phyloP scores from a whole-genome alignment of 208 protist genomes.

The Trypanosoma caninum region DNA sequence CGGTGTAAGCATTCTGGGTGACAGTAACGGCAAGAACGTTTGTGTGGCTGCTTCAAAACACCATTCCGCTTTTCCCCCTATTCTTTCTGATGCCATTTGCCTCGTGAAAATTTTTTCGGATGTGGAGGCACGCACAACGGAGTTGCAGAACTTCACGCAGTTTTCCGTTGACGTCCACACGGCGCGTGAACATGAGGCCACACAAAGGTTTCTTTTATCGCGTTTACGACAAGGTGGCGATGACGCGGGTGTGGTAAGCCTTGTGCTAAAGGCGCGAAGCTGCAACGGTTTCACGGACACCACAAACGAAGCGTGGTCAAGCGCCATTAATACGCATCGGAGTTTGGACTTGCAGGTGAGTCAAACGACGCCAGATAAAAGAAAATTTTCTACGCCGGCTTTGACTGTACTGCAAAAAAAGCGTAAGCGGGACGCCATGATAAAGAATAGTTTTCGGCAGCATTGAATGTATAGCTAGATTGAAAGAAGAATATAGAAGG shows the following conservation, averaged over 20 bases:
- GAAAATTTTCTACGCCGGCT: neutral
- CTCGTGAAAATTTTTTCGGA: constrained; percentile 20
- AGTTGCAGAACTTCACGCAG: neutral
- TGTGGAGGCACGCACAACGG: constrained; percentile 20
- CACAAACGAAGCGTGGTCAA: no score
- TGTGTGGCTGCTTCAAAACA: neutral
- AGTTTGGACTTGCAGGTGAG: neutral
- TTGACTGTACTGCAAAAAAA: constrained; percentile 16
- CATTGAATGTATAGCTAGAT: no score
- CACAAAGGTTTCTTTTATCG: constrained; percentile 18
- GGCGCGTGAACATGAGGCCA: constrained; percentile 10
- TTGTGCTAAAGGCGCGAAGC: constrained; percentile 9
- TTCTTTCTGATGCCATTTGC: constrained; percentile 16
- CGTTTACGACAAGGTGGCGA: constrained; percentile 7
- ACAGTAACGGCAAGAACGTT: neutral
- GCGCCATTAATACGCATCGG: no score
- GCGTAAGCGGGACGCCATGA: constrained; percentile 15
- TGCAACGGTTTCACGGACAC: neutral
- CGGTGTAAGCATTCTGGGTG: neutral
- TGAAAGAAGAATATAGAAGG: constrained; percentile 4
- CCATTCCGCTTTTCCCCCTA: neutral
- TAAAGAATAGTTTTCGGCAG: constrained; percentile 15
- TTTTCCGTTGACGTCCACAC: constrained; percentile 8
- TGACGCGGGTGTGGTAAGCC: neutral
- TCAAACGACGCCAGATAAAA: neutral